Conservation (phyloP, 768 basidiomycete genomes). For the Suillus americanus region DNA sequence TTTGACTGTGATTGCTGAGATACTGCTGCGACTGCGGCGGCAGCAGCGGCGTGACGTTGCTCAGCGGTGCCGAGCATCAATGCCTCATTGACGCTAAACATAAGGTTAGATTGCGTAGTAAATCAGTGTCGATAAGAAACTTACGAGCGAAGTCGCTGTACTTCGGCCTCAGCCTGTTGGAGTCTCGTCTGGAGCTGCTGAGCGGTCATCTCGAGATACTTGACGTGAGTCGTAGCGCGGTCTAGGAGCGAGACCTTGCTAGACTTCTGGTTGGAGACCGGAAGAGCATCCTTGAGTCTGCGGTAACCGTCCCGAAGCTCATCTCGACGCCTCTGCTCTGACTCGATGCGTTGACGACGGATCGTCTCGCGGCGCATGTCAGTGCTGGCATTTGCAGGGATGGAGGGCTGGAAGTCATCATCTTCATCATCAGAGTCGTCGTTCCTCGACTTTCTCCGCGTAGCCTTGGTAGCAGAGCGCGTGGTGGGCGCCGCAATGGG, state of each 20-base stretch:
- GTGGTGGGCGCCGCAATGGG: slow-evolving; percentile 57
- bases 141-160: slow-evolving; percentile 69
- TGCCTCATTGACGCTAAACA: slow-evolving; percentile 74
- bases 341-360: slow-evolving; percentile 90
- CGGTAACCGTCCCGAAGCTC: slow-evolving; percentile 92
- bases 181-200: slow-evolving; percentile 73
- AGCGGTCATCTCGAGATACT: slow-evolving; percentile 80
- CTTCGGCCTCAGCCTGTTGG: slow-evolving; percentile 77
- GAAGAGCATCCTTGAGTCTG: slow-evolving; percentile 87
- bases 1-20: slow-evolving; percentile 38
- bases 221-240: slow-evolving; percentile 84
- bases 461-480: slow-evolving; percentile 53
- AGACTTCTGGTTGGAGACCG: slow-evolving; percentile 87
- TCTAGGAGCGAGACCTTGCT: slow-evolving; percentile 91
- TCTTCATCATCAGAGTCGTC: slow-evolving; percentile 74
- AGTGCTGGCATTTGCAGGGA: slow-evolving; percentile 43
- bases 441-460: slow-evolving; percentile 47
- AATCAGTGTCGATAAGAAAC: slow-evolving; percentile 14
- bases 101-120: background rate
- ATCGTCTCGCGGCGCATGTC: slow-evolving; percentile 87
- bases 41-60: slow-evolving; percentile 61
- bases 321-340: slow-evolving; percentile 87
- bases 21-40: slow-evolving; percentile 56
- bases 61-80: slow-evolving; percentile 84
- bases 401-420: slow-evolving; percentile 68